Percentiles rank a stretch among this genome's conserved stretches.
Evolutionary conservation across 352 stramenopile genomes (phyloP).

Genomic region (Chrysophaeum taylorii): DNA sequence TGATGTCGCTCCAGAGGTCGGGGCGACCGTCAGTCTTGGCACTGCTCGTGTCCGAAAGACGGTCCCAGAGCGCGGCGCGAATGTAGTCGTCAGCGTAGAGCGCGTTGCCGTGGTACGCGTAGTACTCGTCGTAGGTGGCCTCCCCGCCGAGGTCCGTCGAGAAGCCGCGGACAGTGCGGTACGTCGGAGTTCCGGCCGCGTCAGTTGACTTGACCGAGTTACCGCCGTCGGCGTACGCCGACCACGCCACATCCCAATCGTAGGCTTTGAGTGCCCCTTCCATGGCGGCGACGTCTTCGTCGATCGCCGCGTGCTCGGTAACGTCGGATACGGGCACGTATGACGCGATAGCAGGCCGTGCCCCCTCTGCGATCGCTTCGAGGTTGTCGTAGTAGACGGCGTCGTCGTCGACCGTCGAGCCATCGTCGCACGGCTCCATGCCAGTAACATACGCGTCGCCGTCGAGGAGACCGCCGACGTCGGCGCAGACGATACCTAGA

Average conservation of each 20-base stretch:
- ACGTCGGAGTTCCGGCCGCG: too few relatives aligned
- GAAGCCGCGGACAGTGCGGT: conserved; percentile 17
- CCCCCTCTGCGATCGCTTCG: neutral
- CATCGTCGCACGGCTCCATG: neutral
- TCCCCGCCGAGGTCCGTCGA: conserved; percentile 11
- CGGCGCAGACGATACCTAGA: conserved; percentile 38
- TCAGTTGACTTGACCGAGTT: conserved; percentile 9
- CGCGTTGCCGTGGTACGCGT: conserved; percentile 1
- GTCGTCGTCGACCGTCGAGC: neutral
- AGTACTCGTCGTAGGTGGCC: conserved; percentile 1
- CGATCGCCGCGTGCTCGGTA: conserved; percentile 1
- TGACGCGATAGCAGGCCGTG: neutral
- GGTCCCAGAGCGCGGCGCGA: neutral
- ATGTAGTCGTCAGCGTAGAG: neutral
- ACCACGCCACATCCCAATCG: neutral
- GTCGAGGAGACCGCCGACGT: too few relatives aligned
- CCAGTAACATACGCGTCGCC: too few relatives aligned
- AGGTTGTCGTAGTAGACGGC: neutral
- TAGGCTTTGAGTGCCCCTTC: neutral
- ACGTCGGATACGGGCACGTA: conserved; percentile 15
- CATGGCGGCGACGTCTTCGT: conserved; percentile 16
- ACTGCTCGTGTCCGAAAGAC: neutral
- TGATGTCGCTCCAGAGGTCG: neutral
- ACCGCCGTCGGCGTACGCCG: neutral
- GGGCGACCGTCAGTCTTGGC: conserved; percentile 1